Conservation (phyloP, 306 rosid species). For the Mucuna pruriens region DNA sequence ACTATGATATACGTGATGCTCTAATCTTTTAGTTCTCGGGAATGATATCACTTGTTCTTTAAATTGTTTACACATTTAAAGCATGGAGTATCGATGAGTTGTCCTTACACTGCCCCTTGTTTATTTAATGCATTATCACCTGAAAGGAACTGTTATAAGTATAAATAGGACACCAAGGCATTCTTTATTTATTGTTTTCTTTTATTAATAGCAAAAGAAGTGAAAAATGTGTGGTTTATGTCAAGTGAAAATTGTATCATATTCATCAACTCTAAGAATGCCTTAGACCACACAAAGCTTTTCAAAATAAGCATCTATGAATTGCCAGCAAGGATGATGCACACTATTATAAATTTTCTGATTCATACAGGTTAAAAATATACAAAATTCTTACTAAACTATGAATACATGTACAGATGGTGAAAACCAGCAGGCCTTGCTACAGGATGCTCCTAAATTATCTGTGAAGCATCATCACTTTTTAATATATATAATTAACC, state of each 20-base stretch:
- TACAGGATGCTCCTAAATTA: slow-evolving; percentile 7
- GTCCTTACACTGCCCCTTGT: too few relatives aligned
- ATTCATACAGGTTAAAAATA: neutral
- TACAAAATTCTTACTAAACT: neutral
- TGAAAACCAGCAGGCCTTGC: neutral
- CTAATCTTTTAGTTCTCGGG: too few relatives aligned
- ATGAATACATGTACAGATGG: neutral
- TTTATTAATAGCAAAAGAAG: too few relatives aligned
- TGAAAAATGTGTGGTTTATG: neutral
- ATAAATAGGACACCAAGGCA: too few relatives aligned
- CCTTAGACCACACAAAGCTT: neutral
- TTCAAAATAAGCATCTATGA: neutral
- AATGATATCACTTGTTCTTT: too few relatives aligned
- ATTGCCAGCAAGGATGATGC: neutral
- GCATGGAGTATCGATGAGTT: too few relatives aligned
- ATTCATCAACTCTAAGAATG: slow-evolving; percentile 27
- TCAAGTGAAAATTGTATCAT: neutral
- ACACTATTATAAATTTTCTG: neutral
- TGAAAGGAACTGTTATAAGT: too few relatives aligned
- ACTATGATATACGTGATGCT: too few relatives aligned
- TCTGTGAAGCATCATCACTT: neutral
- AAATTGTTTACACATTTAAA: too few relatives aligned
- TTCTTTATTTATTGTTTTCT: too few relatives aligned
- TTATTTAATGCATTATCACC: too few relatives aligned
- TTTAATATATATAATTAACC: neutral